Evolutionary conservation across 140 eudicot genomes (phyloP).

Genomic region (Ambrosia hybrid): DNA sequence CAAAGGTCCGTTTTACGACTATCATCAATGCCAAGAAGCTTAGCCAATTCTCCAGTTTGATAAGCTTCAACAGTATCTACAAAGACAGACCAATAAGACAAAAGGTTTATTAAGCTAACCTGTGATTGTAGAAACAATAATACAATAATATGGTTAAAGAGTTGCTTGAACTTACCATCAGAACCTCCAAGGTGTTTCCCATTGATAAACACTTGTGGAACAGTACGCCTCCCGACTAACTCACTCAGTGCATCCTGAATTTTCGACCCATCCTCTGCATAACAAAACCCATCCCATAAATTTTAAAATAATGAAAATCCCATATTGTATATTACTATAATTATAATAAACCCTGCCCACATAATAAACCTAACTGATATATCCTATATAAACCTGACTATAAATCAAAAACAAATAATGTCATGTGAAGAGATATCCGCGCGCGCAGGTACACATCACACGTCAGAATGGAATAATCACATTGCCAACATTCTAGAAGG

Average conservation of each 20-base stretch:
- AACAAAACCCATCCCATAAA: slow-evolving; percentile 6
- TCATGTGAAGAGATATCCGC: too few species aligned
- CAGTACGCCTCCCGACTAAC: slow-evolving; percentile 90
- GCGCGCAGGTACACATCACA: too few species aligned
- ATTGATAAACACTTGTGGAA: slow-evolving; percentile 98
- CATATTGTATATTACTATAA: background rate
- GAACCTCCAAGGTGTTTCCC: slow-evolving; percentile 99
- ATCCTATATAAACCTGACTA: background rate
- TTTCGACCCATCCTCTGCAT: slow-evolving; percentile 69
- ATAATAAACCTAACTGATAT: background rate
- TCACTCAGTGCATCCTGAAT: slow-evolving; percentile 83
- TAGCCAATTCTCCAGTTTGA: slow-evolving; percentile 72
- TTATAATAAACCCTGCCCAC: background rate
- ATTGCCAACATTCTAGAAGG: too few species aligned
- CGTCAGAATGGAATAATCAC: too few species aligned
- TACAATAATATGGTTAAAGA: background rate
- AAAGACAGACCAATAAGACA: slow-evolving; percentile 15
- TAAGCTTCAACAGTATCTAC: slow-evolving; percentile 90
- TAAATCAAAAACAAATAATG: background rate
- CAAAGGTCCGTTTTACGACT: slow-evolving; percentile 55
- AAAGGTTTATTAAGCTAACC: background rate
- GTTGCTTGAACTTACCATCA: slow-evolving; percentile 62
- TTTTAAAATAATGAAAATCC: background rate
- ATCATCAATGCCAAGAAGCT: slow-evolving; percentile 62
- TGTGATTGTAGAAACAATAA: background rate